Base-by-base conservation (phyloP, 139 green algal genomes). In the Micromonas pusilla region DNA sequence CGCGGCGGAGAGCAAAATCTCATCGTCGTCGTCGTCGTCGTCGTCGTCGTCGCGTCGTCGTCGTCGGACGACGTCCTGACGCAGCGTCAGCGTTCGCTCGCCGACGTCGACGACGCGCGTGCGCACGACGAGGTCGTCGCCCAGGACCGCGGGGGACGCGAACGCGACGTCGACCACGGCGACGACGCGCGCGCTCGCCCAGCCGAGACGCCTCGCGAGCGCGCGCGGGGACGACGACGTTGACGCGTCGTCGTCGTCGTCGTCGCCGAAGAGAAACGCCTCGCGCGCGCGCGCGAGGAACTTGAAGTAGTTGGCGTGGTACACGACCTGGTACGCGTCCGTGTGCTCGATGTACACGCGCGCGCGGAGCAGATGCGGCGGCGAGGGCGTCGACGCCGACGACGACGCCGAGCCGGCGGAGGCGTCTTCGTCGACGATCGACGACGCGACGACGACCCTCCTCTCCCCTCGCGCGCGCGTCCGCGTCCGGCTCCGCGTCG, bases 281-380 rank as follows among this genome's bases (percentile, higher is more conserved):
- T 73, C 16, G 1, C 25, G 13, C 37, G 68, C 68, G 52, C 52
- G 30, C 52, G 16, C 31, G 25, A 38, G 30, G 26, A 70, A 70
- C 52, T 6, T 31, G 38, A 78, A 78, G 30, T 78, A 78, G 62
- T 78, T 78, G 30, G 52, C 52, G 72, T 78, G 39, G 31, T 70
- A 78, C 2, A 78, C 72, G 5, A 78, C 72, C 5, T 33, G 3
- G 72, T 71, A 78, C 5, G 31, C 30, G 52, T 78, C 72, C 13
- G 72, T 78, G 45, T 78, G 21, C 53, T 78, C 72, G 53, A 78
- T 78, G 72, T 78, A 78, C 30, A 78, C 57, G 68, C 28, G 32
- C n/a, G n/a, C n/a, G n/a, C n/a, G n/a, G n/a, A n/a, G n/a, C n/a
- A n/a, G 65, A 53, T 3, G 31, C 65, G 65, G 13, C 28, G 65